phyloP scores from a whole-genome alignment of 78 protist species.

The Acrasis kona region DNA sequence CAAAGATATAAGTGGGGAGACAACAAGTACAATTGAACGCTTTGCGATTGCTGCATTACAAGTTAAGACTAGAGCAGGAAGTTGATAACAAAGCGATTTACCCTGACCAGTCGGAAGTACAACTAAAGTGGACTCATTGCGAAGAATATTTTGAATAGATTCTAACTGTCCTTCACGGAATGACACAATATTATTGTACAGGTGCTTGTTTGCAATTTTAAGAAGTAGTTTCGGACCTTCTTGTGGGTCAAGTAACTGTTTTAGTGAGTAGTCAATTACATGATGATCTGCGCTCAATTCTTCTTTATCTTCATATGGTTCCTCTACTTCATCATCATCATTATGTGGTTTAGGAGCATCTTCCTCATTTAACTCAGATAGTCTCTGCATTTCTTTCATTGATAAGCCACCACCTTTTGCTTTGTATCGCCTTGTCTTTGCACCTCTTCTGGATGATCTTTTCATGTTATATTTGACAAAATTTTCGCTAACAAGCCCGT shows the following conservation, averaged over 20 bases:
- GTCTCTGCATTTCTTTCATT: too few relatives aligned
- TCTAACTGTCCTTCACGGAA: conserved; percentile 62
- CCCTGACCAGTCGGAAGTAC: conserved; percentile 76
- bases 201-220: not conserved
- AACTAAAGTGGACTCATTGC: conserved; percentile 33
- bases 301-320: not conserved
- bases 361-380: too few relatives aligned
- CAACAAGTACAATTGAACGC: conserved; percentile 27
- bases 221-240: not conserved
- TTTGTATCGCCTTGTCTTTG: too few relatives aligned
- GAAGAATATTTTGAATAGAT: conserved; percentile 26
- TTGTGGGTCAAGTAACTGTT: not conserved
- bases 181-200: not conserved
- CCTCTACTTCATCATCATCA: too few relatives aligned
- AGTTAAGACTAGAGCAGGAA: conserved; percentile 28
- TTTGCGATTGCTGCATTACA: not conserved
- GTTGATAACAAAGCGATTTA: conserved; percentile 74
- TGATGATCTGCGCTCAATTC: not conserved
- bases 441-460: too few relatives aligned
- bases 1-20: conserved; percentile 68
- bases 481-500: too few relatives aligned
- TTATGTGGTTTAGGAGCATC: too few relatives aligned
- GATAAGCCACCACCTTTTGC: too few relatives aligned
- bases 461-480: too few relatives aligned
- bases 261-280: not conserved